Base-by-base conservation (phyloP, 495 filamentous ascomycete genomes). In the Penicillium mononematosum region DNA sequence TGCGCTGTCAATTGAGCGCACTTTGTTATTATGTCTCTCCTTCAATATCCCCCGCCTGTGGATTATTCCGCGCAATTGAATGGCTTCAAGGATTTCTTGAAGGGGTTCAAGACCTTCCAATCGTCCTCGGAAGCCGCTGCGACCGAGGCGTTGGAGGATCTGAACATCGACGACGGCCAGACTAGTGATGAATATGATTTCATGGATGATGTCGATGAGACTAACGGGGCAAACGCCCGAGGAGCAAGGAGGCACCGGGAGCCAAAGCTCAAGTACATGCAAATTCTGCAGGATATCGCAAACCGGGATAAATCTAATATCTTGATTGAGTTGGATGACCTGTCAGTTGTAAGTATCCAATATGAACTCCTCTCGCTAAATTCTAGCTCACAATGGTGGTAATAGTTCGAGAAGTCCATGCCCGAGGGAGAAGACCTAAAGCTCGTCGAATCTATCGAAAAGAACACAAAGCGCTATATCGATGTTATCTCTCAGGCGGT, bases 171-270 rank as follows among this genome's bases (percentile, higher is more conserved):
- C 71, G 92, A 87, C 55, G 88, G 92, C 75, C 85, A 87, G 61
- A 81, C 87, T n/a, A 92, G 89, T 74, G 92, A 97, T 67, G 92
- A 96, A 63, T 92, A 96, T 66, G 91, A 96, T 66, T 90, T 96
- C 72, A 90, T 96, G 88, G 89, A 96, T 64, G 88, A 96, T 72
- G 85, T 84, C 45, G 87, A 88, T 55, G 83, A 83, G 45, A 79
- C 60, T 57, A 71, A 57, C 50, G 73, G 63, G 65, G 75, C 61
- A 60, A 78, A 60, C 73, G 77, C 69, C 59, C 72, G 62, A 57
- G 70, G 62, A 69, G 64, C 64, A 48, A 70, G 70, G 61, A 70
- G 65, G 61, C 73, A 63, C 64, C 69, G 70, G 55, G 75, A 83
- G 58, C 83, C 86, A 2, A 89, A 88, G 68, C 74, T 85, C 66